Percentiles rank a stretch among this genome's conserved stretches.
phyloP scores from a whole-genome alignment of 1,139 yeast genomes.

The Eremothecium cymbalariae region DNA sequence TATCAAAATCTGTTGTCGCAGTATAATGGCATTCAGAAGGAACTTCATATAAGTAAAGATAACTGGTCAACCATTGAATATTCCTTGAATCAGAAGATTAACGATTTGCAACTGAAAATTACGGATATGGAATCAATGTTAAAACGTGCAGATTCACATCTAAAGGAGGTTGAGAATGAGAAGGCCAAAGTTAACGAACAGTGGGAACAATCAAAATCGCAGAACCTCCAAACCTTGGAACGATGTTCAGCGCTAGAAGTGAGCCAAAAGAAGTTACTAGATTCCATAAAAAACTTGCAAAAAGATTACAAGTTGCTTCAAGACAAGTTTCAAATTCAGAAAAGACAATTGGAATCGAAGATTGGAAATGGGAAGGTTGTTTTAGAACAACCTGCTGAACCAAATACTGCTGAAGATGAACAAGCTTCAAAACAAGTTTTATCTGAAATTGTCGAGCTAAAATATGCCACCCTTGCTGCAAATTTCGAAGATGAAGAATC shows the following conservation, averaged over 20 bases:
- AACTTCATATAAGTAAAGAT: conserved; percentile 44
- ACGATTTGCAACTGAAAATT: conserved; percentile 35
- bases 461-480: not conserved
- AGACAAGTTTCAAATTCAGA: conserved; percentile 25
- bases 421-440: not conserved
- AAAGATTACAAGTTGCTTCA: conserved; percentile 26
- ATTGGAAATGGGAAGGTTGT: not conserved
- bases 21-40: conserved; percentile 35
- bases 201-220: conserved; percentile 1
- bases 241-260: conserved; percentile 11
- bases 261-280: conserved; percentile 14
- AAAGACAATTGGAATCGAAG: conserved; percentile 16
- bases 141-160: conserved; percentile 3
- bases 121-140: conserved; percentile 1
- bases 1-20: conserved; percentile 54
- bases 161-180: conserved; percentile 2
- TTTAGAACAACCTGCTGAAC: not conserved
- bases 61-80: conserved; percentile 61
- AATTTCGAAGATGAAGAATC: not conserved
- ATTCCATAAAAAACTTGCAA: conserved; percentile 12
- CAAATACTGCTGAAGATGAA: not conserved
- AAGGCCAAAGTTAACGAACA: not conserved
- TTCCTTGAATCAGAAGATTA: conserved; percentile 41
- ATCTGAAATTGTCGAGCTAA: not conserved
- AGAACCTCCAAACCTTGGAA: conserved; percentile 5